A percentile compares a stretch with the other conserved stretches of the same genome.
These are phyloP conservation scores for Sextonia rubra DNA, from an alignment of 164 flowering plant genomes.

Conservation along the genomic window DNA sequence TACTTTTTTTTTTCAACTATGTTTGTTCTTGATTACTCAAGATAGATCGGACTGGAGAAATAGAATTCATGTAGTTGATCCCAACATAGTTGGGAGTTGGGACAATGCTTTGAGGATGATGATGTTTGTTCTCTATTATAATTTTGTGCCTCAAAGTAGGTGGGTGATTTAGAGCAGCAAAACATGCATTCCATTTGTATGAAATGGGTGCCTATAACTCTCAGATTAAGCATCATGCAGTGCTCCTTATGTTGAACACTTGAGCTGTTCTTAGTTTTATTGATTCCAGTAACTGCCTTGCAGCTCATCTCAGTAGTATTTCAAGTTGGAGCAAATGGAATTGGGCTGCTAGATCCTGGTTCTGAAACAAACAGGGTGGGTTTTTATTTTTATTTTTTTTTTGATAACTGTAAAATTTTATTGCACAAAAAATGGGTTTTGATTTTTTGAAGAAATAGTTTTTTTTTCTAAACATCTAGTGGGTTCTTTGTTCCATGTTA, in stretches of 20 bases:
- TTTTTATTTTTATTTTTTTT: too few species aligned
- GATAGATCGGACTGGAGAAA: too few species aligned
- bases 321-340: conserved; percentile 64
- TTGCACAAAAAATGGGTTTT: too few species aligned
- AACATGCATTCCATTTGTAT: background rate
- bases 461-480: background rate
- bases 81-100: too few species aligned
- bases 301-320: conserved; percentile 71
- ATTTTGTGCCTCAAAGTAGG: background rate
- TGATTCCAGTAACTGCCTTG: conserved; percentile 1
- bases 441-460: too few species aligned
- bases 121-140: background rate
- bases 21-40: background rate
- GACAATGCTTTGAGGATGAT: too few species aligned
- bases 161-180: background rate
- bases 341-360: conserved; percentile 76
- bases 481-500: conserved; percentile 2
- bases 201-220: background rate
- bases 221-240: background rate
- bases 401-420: too few species aligned
- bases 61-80: too few species aligned
- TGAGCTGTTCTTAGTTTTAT: background rate
- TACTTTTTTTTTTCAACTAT: too few species aligned
- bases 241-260: background rate
- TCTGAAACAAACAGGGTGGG: conserved; percentile 66